Percentiles rank a stretch among this genome's conserved stretches.
Evolutionary conservation across 352 stramenopile species (phyloP).

Genomic region (Globisporangium radiosum): DNA sequence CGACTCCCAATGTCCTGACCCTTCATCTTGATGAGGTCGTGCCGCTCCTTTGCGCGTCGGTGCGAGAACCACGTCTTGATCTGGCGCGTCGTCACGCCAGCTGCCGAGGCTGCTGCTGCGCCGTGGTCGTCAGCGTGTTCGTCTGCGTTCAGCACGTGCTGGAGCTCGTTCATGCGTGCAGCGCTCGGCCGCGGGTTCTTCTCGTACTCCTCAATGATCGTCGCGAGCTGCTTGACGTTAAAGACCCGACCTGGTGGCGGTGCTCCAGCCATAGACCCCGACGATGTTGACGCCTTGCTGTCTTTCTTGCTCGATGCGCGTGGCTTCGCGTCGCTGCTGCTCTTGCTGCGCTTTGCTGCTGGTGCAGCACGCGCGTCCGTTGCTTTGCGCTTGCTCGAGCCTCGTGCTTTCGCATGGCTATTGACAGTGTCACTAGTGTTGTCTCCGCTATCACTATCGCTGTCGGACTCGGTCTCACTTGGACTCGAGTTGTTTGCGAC

Average conservation of each 20-base stretch:
- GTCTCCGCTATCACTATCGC: constrained; percentile 14
- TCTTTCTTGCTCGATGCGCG: constrained; percentile 7
- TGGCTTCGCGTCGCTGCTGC: too few relatives aligned
- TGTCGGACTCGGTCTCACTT: constrained; percentile 67
- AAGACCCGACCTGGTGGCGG: constrained; percentile 62
- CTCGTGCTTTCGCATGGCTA: constrained; percentile 18
- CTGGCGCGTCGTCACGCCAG: constrained; percentile 67
- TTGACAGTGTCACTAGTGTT: constrained; percentile 18
- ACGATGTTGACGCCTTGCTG: constrained; percentile 18
- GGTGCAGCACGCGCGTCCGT: too few relatives aligned
- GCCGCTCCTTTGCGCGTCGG: constrained; percentile 69
- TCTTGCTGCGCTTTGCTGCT: too few relatives aligned
- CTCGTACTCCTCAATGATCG: constrained; percentile 82
- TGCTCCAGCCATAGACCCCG: constrained; percentile 20
- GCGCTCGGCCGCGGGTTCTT: constrained; percentile 66
- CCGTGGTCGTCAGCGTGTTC: constrained; percentile 60
- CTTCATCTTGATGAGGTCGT: constrained; percentile 80
- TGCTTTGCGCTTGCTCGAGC: constrained; percentile 11
- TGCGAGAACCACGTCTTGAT: constrained; percentile 86
- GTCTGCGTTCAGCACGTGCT: constrained; percentile 63
- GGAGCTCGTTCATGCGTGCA: constrained; percentile 58
- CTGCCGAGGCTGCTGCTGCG: constrained; percentile 13
- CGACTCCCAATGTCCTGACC: constrained; percentile 23
- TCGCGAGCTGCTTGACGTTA: constrained; percentile 80
- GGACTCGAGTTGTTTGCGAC: constrained; percentile 31